Base-by-base conservation (phyloP, 805 yeast species). In the Kluyveromyces nonfermentans region DNA sequence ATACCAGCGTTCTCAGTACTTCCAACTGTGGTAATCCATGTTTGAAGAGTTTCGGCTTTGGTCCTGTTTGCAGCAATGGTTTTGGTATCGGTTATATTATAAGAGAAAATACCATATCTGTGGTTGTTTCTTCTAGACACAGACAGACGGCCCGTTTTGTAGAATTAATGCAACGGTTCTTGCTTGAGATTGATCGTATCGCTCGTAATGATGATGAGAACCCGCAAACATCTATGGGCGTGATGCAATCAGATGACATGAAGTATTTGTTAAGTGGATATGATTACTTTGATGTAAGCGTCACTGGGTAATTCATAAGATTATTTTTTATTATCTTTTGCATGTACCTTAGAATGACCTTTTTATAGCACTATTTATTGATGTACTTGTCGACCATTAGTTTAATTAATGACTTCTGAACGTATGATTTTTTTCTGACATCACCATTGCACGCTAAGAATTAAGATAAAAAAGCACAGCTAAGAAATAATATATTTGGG, bases 11-110 rank as follows among this genome's bases (percentile, higher is more conserved):
- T 17, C 68, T 88, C 20, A 84, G 94, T 12, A 84, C 93, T 5
- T 80, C 89, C 15, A 88, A 88, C 63, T 88, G 97, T 67, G 96
- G 96, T 33, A 88, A 88, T 60, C 95, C 95, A 5, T 83, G 95
- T 1, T 70, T 88, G 45, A 80, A 83, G 49, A 70, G 82, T 40
- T 88, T 88, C 68, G 97, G 97, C 0, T 88, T 88, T 57, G 94
- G 96, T 3, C 96, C 97, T 2, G 89, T 87, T 1, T 72, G 83
- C 12, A 82, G 87, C 39, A 89, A 85, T 56, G 97, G 97, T 2
- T 87, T 82, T 62, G 96, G 96, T n/a, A 74, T 88, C 32, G 96
- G 95, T 4, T 88, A 88, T 60, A 85, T 88, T 52, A 82, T 88
- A 52, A 87, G 89, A 61, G 77, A 71, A 35, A 85, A 86, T 56